phyloP scores from a whole-genome alignment of 2,329 filamentous ascomycete genomes.

The Plectosphaerella cucumerina region DNA sequence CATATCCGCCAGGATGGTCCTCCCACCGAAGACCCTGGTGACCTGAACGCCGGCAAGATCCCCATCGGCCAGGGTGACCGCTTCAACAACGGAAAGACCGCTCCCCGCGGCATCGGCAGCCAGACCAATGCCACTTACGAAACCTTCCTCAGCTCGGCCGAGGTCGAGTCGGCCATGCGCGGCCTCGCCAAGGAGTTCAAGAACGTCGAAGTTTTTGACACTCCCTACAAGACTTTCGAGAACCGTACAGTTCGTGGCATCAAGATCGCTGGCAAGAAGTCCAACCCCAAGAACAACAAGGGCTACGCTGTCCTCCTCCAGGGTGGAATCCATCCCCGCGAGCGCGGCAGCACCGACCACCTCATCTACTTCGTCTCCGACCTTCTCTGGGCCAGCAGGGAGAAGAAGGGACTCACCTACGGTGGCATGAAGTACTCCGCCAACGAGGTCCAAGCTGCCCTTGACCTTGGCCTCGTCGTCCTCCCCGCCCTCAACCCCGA shows the following conservation, averaged over 20 bases:
- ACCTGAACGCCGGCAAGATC: neutral
- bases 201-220: constrained; percentile 30
- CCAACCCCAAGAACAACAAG: constrained; percentile 26
- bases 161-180: constrained; percentile 38
- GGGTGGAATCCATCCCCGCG: constrained; percentile 52
- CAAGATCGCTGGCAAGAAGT: constrained; percentile 36
- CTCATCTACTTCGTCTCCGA: constrained; percentile 56
- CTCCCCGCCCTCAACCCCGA: constrained; percentile 51
- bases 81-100: constrained; percentile 8
- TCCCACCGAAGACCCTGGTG: neutral
- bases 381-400: constrained; percentile 47
- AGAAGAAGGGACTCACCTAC: constrained; percentile 43
- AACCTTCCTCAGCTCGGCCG: constrained; percentile 39
- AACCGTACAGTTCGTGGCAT: constrained; percentile 31
- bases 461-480: constrained; percentile 49
- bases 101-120: constrained; percentile 25
- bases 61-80: constrained; percentile 7
- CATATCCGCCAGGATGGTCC: neutral
- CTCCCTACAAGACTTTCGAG: constrained; percentile 38
- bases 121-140: constrained; percentile 21
- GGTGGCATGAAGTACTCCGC: constrained; percentile 47
- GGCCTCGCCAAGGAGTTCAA: constrained; percentile 34
- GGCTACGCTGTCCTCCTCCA: constrained; percentile 46
- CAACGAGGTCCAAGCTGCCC: constrained; percentile 44
- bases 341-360: constrained; percentile 52